phyloP scores from a whole-genome alignment of 306 rosid species.

The Cucurbita pepo region DNA sequence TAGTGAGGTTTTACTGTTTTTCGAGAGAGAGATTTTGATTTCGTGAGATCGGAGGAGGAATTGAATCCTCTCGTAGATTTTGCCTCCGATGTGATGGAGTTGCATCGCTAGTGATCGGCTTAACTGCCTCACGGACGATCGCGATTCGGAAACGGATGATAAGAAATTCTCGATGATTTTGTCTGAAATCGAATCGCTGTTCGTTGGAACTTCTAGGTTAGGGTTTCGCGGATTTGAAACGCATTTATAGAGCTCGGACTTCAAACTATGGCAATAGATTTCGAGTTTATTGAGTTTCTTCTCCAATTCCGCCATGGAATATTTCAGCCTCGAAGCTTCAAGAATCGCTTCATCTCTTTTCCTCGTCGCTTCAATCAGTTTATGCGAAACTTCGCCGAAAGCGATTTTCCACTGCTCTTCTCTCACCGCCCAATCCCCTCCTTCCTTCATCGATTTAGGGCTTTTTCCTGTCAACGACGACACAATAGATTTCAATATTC shows the following conservation, averaged over 20 bases:
- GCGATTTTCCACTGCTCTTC: conserved; percentile 89
- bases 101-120: conserved; percentile 69
- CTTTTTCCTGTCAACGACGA: conserved; percentile 59
- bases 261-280: conserved; percentile 55
- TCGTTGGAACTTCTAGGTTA: neutral
- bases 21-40: conserved; percentile 31
- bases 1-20: conserved; percentile 45
- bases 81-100: conserved; percentile 55
- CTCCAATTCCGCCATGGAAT: conserved; percentile 71
- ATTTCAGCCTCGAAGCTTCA: conserved; percentile 68
- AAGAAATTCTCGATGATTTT: conserved; percentile 42
- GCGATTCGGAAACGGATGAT: conserved; percentile 51
- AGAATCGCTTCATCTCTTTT: conserved; percentile 61
- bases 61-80: conserved; percentile 49
- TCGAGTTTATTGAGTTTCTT: conserved; percentile 86
- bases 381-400: conserved; percentile 72
- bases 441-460: conserved; percentile 26
- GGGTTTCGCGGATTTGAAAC: conserved; percentile 13
- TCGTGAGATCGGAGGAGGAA: conserved; percentile 64
- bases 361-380: conserved; percentile 56
- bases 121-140: conserved; percentile 37
- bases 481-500: conserved; percentile 55
- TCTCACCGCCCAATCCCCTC: conserved; percentile 14
- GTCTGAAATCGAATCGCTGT: neutral
- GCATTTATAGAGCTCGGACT: conserved; percentile 68